Evolutionary conservation across 768 basidiomycete species (phyloP).

Genomic region (Tulasnella sp.): DNA sequence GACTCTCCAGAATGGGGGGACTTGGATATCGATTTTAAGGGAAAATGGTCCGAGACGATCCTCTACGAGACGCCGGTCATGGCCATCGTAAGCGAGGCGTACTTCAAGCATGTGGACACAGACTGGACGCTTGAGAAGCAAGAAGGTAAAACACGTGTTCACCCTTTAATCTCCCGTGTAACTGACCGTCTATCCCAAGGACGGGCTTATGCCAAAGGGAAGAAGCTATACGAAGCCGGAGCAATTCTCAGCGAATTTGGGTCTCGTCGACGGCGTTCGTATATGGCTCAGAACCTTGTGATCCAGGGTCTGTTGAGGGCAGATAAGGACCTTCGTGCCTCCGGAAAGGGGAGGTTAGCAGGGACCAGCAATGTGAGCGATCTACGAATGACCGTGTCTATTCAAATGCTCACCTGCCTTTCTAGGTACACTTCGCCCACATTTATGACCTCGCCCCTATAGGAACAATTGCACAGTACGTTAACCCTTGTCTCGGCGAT

Average conservation of each 20-base stretch:
- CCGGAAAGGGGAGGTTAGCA: constrained; percentile 38
- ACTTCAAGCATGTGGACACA: constrained; percentile 59
- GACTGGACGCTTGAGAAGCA: constrained; percentile 84
- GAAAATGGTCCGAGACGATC: constrained; percentile 73
- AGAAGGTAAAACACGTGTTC: constrained; percentile 40
- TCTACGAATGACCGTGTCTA: background rate
- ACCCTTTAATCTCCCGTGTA: background rate
- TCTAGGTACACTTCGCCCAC: constrained; percentile 71
- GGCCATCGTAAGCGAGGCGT: constrained; percentile 81
- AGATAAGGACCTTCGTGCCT: constrained; percentile 32
- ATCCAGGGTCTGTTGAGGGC: constrained; percentile 58
- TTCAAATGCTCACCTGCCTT: background rate
- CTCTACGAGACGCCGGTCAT: constrained; percentile 95
- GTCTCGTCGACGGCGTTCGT: constrained; percentile 67
- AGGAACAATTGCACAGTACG: constrained; percentile 82
- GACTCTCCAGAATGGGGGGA: constrained; percentile 33
- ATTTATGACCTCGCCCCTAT: constrained; percentile 53
- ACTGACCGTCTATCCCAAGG: constrained; percentile 33
- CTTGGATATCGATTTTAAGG: constrained; percentile 59
- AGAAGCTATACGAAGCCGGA: constrained; percentile 45
- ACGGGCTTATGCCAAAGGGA: constrained; percentile 59
- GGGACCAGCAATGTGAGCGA: constrained; percentile 80
- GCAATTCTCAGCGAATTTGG: constrained; percentile 80
- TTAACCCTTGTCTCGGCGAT: constrained; percentile 21
- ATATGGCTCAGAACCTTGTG: constrained; percentile 62